Evolutionary conservation across 495 filamentous ascomycete genomes (phyloP), one percentile per base, ranked within the genome.

Genomic region (Chaetomium cochliodes): DNA sequence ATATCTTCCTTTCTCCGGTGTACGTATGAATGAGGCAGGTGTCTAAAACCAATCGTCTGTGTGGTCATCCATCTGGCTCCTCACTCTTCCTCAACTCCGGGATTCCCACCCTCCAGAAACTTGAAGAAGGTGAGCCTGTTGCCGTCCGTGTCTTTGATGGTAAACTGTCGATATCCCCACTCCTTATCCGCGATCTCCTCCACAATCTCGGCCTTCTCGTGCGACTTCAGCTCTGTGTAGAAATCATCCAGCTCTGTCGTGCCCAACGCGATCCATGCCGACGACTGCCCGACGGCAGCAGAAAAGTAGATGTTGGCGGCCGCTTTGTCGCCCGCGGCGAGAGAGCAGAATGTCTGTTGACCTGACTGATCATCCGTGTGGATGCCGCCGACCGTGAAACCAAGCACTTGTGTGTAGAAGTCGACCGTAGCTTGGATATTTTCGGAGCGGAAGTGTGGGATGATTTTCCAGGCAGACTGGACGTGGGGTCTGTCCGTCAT

Each of bases 381-480:
- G 44, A 47, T 47, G 16, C 44, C 44, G 44, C 44, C 44, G 8
- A 47, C 44, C 16, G 44, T 47, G 44, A 47, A 47, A 20, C 44
- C 44, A n/a, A 47, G 44, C 16, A 47, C 44, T 18, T n/a, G 15
- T 18, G 44, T 18, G 44, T 47, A 47, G 44, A 18, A 47, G 44
- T 47, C 44, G 44, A 47, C 44, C 44, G 44, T 47, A 16, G 44
- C 15, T 20, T 52, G 50, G 23, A 52, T 52, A 52, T 28, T 52
- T 8, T 26, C 20, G 5, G 25, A 52, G 22, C 20, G 23, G 50
- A 52, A 47, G 12, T 47, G 44, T 26, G 50, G 50, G 23, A 52
- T 52, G 50, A 52, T 52, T 12, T 52, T 28, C 50, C 20, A 52
- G 4, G 44, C 44, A 18, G 44, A 47, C n/a, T 47, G 16, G 44